Conservation (phyloP, 352 stramenopile species). For the Blastocystis sp. region DNA sequence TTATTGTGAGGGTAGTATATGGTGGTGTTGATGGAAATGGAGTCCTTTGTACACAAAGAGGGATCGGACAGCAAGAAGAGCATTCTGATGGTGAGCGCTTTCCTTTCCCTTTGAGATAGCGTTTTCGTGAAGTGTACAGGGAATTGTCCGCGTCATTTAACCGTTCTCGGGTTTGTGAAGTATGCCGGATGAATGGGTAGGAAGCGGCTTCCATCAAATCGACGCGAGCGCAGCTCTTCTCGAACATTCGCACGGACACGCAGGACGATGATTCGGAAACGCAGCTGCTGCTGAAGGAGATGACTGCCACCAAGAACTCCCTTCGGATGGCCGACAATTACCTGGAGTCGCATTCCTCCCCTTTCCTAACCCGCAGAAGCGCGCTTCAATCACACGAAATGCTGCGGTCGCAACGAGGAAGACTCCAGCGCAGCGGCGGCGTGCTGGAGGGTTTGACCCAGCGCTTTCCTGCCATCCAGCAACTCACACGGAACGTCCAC, state of each 20-base stretch:
- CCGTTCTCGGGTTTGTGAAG: neutral
- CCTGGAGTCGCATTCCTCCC: slow-evolving; percentile 12
- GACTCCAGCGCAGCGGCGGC: neutral
- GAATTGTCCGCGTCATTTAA: slow-evolving; percentile 21
- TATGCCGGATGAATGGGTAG: neutral
- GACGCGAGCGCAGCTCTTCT: slow-evolving; percentile 47
- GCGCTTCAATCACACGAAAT: slow-evolving; percentile 15
- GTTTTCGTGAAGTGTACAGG: slow-evolving; percentile 52
- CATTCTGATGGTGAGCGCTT: neutral
- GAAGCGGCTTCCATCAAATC: slow-evolving; percentile 8
- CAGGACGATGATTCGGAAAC: slow-evolving; percentile 43
- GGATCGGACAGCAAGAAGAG: neutral
- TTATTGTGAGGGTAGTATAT: neutral
- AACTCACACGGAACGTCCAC: neutral
- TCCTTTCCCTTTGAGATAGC: neutral
- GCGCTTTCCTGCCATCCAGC: slow-evolving; percentile 44
- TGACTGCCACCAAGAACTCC: slow-evolving; percentile 52
- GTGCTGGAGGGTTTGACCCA: neutral
- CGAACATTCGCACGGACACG: neutral
- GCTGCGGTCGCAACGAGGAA: neutral
- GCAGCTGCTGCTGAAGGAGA: slow-evolving; percentile 55
- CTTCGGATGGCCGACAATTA: slow-evolving; percentile 55
- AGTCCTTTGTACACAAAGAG: neutral
- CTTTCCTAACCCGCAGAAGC: neutral
- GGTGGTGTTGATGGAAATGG: slow-evolving; percentile 20